Evolutionary conservation across 192 early-diverging fungal species (phyloP), one percentile per base, ranked within the genome.

Genomic region (Coemansia asiatica): DNA sequence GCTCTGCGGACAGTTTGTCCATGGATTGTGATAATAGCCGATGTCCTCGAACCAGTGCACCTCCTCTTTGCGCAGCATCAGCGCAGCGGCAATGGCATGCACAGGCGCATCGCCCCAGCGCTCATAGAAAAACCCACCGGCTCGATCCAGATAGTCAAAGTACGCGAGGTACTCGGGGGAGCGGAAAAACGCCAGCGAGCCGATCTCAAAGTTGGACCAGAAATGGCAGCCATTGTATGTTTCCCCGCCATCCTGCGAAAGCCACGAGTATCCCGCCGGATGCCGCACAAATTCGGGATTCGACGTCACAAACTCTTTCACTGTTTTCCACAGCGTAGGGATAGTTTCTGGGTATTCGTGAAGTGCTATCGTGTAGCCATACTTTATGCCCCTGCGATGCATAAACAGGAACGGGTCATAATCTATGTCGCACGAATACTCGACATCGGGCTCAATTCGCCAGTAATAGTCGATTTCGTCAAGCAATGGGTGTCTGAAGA

Each of bases 171-270:
- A 95, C 19, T 82, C 87, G 33, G 81, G 75, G n/a, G 84, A 84
- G 57, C 90, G 71, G 83, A 88, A 90, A 50, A 91, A 76, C 22
- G 83, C 73, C 25, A 91, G 67, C 38, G 80, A 66, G 0, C 74
- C 77, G 35, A 93, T 88, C 80, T 95, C 92, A 73, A 95, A 94
- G 69, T 94, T 95, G 56, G 88, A 87, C 94, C 94, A 93, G 63
- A 92, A 94, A 73, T 95, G 91, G 67, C 92, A 93, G 48, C 75
- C 75, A 64, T 92, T 93, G 69, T 91, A 93, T 5, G 82, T 87
- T 28, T 76, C 29, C 4, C 82, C 85, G 7, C 74, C 65, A 51
- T 87, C 83, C 21, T 76, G 63, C 1, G 88, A 85, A 21, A 92
- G 75, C 78, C 90, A 89, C 23, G 71, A 49, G 25, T 75, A 58